Conservation (phyloP, 441 rosid genomes). For the Corymbia citriodora region DNA sequence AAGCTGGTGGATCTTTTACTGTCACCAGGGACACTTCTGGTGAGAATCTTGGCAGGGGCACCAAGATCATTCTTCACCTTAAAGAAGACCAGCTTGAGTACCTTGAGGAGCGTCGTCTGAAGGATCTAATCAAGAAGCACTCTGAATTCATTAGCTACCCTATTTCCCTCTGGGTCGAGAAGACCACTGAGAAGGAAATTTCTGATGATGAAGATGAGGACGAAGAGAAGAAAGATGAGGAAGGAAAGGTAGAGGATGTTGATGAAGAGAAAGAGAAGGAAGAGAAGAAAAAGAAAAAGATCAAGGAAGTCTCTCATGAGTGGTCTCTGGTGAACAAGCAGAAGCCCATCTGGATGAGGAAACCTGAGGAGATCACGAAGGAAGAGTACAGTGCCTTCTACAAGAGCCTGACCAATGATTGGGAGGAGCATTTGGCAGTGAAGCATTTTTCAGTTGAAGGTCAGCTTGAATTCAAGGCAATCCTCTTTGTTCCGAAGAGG, state of each 20-base stretch:
- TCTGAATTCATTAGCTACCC: constrained; percentile 11
- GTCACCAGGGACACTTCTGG: constrained; percentile 6
- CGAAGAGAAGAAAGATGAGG: constrained; percentile 8
- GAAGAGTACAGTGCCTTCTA: constrained; percentile 5
- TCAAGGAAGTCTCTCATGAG: constrained; percentile 6
- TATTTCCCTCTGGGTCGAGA: constrained; percentile 10
- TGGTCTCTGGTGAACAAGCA: constrained; percentile 3
- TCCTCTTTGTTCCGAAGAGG: neutral
- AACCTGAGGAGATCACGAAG: constrained; percentile 1
- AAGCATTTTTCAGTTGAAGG: constrained; percentile 9
- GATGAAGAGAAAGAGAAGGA: constrained; percentile 7
- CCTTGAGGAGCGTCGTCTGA: constrained; percentile 1
- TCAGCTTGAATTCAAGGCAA: constrained; percentile 7
- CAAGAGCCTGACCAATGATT: constrained; percentile 7
- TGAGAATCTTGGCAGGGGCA: constrained; percentile 9
- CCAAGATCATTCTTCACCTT: neutral
- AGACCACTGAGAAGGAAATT: constrained; percentile 8
- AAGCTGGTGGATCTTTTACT: neutral
- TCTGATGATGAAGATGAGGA: constrained; percentile 8
- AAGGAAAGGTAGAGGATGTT: constrained; percentile 10
- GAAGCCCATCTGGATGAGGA: constrained; percentile 13
- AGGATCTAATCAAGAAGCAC: constrained; percentile 7
- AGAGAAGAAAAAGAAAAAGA: constrained; percentile 7
- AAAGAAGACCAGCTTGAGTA: constrained; percentile 7
- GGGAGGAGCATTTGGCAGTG: constrained; percentile 10